Percentiles rank a stretch among this genome's conserved stretches.
Conservation (phyloP, 306 rosid genomes). For the Rosa rugosa region DNA sequence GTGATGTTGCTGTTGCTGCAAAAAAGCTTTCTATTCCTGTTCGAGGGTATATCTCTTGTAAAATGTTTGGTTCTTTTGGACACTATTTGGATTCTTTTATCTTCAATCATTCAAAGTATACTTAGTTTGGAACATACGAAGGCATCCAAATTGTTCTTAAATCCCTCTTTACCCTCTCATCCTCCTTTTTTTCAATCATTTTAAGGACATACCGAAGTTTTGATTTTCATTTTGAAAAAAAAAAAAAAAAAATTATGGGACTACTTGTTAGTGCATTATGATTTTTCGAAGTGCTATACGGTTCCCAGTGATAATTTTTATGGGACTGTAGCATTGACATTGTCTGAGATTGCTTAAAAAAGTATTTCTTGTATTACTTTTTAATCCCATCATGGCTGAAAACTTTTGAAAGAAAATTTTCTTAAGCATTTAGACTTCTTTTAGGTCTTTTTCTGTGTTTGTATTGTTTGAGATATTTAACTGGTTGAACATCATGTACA, state of each 20-base stretch:
- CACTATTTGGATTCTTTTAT: not conserved
- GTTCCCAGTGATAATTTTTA: not conserved
- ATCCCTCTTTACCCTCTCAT: no score
- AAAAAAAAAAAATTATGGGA: no score
- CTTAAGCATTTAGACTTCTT: not conserved
- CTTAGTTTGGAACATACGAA: no score
- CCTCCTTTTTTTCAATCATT: no score
- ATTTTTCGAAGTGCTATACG: no score
- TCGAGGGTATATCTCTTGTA: slow-evolving; percentile 62
- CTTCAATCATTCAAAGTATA: no score
- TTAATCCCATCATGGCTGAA: not conserved
- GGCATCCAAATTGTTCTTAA: no score
- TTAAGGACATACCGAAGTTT: no score
- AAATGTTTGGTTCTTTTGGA: not conserved
- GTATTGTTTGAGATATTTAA: not conserved
- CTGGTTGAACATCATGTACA: not conserved
- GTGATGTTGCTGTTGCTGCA: slow-evolving; percentile 69
- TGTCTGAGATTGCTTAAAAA: not conserved
- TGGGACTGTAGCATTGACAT: not conserved
- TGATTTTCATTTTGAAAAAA: no score
- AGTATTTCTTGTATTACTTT: not conserved
- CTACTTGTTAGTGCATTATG: no score
- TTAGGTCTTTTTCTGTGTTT: not conserved
- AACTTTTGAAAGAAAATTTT: not conserved
- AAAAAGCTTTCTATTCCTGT: slow-evolving; percentile 68